phyloP scores from a whole-genome alignment of 1,139 yeast species.

The Candida freyschussii region DNA sequence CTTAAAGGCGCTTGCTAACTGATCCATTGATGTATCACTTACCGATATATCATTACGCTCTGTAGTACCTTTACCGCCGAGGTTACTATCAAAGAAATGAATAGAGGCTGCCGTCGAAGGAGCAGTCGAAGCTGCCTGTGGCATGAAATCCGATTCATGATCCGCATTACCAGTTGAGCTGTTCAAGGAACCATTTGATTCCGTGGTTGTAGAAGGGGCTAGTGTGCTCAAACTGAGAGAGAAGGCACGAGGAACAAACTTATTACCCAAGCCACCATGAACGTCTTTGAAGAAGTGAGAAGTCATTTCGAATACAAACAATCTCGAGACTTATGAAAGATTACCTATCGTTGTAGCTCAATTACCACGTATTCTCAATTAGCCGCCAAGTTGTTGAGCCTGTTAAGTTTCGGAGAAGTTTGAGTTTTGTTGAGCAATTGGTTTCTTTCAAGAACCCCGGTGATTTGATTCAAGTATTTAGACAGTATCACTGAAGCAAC shows the following conservation, averaged over 20 bases:
- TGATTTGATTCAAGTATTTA: too few relatives aligned
- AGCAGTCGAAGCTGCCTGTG: conserved; percentile 13
- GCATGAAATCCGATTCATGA: conserved; percentile 3
- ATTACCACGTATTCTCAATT: too few relatives aligned
- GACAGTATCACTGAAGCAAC: too few relatives aligned
- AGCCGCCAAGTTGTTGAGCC: too few relatives aligned
- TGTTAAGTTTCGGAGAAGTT: too few relatives aligned
- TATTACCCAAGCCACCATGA: conserved; percentile 16
- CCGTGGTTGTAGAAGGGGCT: conserved; percentile 1
- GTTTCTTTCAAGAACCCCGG: too few relatives aligned
- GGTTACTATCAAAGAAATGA: conserved; percentile 1
- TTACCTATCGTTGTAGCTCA: too few relatives aligned
- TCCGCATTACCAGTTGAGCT: conserved; percentile 5
- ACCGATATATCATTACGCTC: conserved; percentile 4
- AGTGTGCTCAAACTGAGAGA: conserved; percentile 16
- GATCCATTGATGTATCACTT: conserved; percentile 7
- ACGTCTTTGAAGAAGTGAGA: conserved; percentile 25
- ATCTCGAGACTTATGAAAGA: too few relatives aligned
- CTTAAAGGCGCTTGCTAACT: conserved; percentile 2
- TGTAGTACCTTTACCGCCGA: conserved; percentile 5
- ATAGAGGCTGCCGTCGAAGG: conserved; percentile 11
- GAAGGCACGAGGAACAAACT: conserved; percentile 21
- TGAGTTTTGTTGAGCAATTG: too few relatives aligned
- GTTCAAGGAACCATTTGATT: conserved; percentile 3
- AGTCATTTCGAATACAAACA: conserved; percentile 14